These are phyloP conservation scores for Didymella pinodella DNA, from an alignment of 2,329 filamentous ascomycete species.

Conservation along the genomic window DNA sequence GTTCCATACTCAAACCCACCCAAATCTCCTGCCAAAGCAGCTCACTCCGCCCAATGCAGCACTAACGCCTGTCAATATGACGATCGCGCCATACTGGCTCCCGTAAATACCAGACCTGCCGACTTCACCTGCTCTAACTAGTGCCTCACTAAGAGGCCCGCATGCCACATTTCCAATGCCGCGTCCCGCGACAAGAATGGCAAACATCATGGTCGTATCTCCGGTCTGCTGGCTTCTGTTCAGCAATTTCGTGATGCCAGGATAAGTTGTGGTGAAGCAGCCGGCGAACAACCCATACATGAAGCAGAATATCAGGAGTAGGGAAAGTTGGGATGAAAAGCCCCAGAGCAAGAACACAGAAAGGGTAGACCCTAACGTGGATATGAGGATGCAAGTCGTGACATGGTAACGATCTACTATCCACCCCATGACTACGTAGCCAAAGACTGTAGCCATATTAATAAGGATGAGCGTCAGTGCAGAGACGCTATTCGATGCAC, in stretches of 20 bases:
- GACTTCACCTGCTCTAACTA: slow-evolving; percentile 40
- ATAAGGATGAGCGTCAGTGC: slow-evolving; percentile 48
- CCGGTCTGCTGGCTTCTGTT: slow-evolving; percentile 25
- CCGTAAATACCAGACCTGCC: slow-evolving; percentile 48
- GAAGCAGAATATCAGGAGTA: slow-evolving; percentile 46
- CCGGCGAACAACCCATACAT: slow-evolving; percentile 50
- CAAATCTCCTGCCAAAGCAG: slow-evolving; percentile 30
- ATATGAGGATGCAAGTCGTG: slow-evolving; percentile 54
- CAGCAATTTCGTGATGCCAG: slow-evolving; percentile 38
- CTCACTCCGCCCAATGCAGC: slow-evolving; percentile 44
- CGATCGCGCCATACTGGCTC: slow-evolving; percentile 52
- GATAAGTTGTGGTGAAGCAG: slow-evolving; percentile 36
- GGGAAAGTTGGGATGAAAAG: slow-evolving; percentile 47
- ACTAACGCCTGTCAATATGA: slow-evolving; percentile 54
- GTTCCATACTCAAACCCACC: slow-evolving; percentile 18
- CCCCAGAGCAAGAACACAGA: slow-evolving; percentile 60
- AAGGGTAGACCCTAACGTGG: slow-evolving; percentile 51
- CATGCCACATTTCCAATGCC: slow-evolving; percentile 60
- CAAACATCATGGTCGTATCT: slow-evolving; percentile 56
- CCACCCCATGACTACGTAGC: slow-evolving; percentile 48
- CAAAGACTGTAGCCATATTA: slow-evolving; percentile 48
- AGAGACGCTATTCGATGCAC: slow-evolving; percentile 32
- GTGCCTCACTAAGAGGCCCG: slow-evolving; percentile 59
- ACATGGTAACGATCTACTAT: slow-evolving; percentile 54
- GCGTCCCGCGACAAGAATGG: slow-evolving; percentile 55